Conservation (phyloP, 2,329 filamentous ascomycete species). For the Ceratocystis colombiana region DNA sequence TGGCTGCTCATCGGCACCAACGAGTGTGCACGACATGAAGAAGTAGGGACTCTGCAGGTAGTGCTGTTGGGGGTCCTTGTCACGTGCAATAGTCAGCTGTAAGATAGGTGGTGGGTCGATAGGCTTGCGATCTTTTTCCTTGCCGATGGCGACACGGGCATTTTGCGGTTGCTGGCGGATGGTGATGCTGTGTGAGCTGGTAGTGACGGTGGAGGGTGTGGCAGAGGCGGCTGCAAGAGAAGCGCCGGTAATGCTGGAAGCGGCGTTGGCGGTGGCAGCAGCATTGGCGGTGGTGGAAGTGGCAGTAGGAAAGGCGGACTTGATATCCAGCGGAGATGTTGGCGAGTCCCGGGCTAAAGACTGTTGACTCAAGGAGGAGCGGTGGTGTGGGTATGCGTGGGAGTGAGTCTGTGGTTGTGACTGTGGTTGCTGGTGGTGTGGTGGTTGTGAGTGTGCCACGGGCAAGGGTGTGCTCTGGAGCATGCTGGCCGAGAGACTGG, state of each 20-base stretch:
- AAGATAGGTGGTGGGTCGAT: slow-evolving; percentile 82
- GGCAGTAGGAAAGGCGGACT: slow-evolving; percentile 3
- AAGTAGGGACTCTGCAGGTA: slow-evolving; percentile 38
- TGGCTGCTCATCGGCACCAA: slow-evolving; percentile 38
- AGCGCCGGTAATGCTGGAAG: background rate
- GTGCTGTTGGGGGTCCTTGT: slow-evolving; percentile 39
- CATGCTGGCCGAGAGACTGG: slow-evolving; percentile 15
- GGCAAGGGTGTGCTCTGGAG: slow-evolving; percentile 4
- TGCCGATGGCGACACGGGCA: slow-evolving; percentile 58
- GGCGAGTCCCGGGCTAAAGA: slow-evolving; percentile 9
- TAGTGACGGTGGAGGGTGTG: slow-evolving; percentile 11
- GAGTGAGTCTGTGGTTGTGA: background rate
- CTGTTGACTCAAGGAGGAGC: slow-evolving; percentile 16
- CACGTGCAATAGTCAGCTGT: slow-evolving; percentile 44
- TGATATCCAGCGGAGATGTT: slow-evolving; percentile 4
- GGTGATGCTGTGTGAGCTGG: slow-evolving; percentile 33
- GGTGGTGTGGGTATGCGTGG: slow-evolving; percentile 12
- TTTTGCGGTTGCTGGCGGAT: slow-evolving; percentile 58
- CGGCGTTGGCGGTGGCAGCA: slow-evolving; percentile 1
- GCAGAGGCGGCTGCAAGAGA: background rate
- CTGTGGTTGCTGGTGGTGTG: background rate
- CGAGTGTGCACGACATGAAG: slow-evolving; percentile 40
- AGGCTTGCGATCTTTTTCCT: slow-evolving; percentile 77
- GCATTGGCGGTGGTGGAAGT: background rate
- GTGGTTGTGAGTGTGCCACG: slow-evolving; percentile 11